phyloP scores from a whole-genome alignment of 1,284 basidiomycete genomes.

The Golubevia pallescens region DNA sequence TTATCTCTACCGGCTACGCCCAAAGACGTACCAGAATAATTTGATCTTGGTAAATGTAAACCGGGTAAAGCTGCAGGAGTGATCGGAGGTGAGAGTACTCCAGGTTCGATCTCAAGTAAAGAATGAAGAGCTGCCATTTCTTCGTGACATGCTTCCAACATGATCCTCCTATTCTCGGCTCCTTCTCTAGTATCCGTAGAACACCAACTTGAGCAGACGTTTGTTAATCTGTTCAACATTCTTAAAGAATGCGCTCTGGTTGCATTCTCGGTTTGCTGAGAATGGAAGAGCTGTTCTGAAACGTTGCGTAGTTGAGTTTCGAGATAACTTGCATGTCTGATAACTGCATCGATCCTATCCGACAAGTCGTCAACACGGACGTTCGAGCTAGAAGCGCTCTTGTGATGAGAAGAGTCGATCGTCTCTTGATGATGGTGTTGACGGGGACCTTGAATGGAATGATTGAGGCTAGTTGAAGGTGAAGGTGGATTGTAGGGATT shows the following conservation, averaged over 20 bases:
- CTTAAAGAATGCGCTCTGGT: neutral
- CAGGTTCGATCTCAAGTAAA: neutral
- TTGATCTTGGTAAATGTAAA: neutral
- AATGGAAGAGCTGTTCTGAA: constrained; percentile 24
- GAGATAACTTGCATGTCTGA: constrained; percentile 50
- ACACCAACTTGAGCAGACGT: neutral
- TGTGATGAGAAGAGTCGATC: neutral
- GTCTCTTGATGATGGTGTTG: neutral
- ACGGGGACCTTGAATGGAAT: neutral
- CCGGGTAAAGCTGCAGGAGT: neutral
- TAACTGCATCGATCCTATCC: constrained; percentile 54
- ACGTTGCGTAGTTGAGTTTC: constrained; percentile 42
- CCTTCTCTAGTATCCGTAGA: neutral
- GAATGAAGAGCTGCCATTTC: neutral
- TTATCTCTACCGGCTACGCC: neutral
- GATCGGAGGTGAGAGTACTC: neutral
- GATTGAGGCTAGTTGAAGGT: neutral
- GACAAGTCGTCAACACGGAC: constrained; percentile 41
- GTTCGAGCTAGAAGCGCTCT: neutral
- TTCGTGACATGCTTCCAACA: neutral
- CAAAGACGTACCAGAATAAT: neutral
- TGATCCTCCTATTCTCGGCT: neutral
- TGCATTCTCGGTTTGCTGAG: neutral
- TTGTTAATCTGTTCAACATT: neutral
- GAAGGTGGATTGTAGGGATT: neutral